Conservation (phyloP, 164 flowering plant genomes). For the Vitis amurensis region DNA sequence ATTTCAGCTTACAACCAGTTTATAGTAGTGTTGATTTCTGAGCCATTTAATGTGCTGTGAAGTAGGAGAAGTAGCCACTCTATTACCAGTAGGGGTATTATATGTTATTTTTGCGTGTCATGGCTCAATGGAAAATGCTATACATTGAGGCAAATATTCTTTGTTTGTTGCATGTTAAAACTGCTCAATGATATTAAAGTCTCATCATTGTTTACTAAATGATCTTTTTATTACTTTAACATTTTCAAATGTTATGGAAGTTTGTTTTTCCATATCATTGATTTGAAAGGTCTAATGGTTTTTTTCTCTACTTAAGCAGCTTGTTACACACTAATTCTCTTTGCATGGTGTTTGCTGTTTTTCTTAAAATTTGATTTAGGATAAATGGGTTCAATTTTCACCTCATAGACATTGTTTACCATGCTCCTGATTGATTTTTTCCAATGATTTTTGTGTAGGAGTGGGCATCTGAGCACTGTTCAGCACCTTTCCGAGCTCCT, state of each 20-base stretch:
- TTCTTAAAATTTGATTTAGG: too few species aligned
- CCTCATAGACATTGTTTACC: neutral
- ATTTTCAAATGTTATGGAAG: neutral
- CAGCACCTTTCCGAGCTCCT: constrained; percentile 94
- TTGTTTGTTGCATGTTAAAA: neutral
- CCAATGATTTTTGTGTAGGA: constrained; percentile 52
- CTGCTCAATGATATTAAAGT: neutral
- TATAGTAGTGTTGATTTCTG: neutral
- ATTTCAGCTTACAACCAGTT: neutral
- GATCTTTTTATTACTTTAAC: neutral
- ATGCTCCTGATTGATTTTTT: constrained; percentile 5
- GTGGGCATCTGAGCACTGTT: constrained; percentile 98
- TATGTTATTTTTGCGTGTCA: neutral
- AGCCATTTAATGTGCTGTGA: neutral
- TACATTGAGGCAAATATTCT: neutral
- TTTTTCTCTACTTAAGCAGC: neutral
- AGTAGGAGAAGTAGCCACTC: neutral
- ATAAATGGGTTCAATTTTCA: neutral
- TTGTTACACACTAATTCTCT: constrained; percentile 1
- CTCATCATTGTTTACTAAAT: neutral
- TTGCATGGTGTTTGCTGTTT: neutral
- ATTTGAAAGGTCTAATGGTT: neutral
- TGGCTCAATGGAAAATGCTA: too few species aligned
- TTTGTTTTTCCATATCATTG: neutral
- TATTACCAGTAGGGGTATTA: neutral